Conservation (phyloP, 768 basidiomycete genomes). For the Collybiopsis luxurians region DNA sequence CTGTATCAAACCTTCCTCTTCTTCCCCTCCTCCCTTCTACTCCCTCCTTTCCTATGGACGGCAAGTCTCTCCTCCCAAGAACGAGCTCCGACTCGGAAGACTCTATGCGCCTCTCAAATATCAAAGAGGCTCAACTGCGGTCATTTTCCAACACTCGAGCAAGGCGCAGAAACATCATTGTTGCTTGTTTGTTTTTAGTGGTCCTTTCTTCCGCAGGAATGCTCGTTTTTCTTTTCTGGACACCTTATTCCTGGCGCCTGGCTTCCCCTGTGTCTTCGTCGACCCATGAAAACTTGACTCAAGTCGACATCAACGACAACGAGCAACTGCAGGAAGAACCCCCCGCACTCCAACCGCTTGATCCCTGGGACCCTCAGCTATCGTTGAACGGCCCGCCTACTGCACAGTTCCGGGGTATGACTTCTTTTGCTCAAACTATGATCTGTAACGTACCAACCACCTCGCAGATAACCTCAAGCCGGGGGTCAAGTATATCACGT, state of each 20-base stretch:
- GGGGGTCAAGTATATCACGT: constrained; percentile 64
- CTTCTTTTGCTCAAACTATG: neutral
- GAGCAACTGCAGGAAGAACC: neutral
- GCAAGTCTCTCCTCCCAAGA: neutral
- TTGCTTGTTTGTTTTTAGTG: neutral
- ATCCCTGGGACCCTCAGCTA: constrained; percentile 13
- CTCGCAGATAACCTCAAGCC: constrained; percentile 58
- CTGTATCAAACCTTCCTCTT: neutral
- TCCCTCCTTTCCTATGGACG: neutral
- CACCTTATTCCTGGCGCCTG: neutral
- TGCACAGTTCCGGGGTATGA: constrained; percentile 50
- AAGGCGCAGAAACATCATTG: neutral
- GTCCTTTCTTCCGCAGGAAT: neutral
- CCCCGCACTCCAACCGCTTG: neutral
- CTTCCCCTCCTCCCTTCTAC: neutral
- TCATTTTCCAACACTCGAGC: neutral
- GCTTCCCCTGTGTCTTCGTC: neutral
- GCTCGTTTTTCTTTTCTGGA: neutral
- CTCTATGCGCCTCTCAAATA: neutral
- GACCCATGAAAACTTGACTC: neutral
- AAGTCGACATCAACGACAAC: neutral
- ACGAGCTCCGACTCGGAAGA: constrained; percentile 1
- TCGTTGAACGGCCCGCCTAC: constrained; percentile 50
- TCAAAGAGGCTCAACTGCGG: neutral
- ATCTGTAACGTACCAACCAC: no score